phyloP scores from a whole-genome alignment of 345 rosid genomes.

The Sisymbrium irio region DNA sequence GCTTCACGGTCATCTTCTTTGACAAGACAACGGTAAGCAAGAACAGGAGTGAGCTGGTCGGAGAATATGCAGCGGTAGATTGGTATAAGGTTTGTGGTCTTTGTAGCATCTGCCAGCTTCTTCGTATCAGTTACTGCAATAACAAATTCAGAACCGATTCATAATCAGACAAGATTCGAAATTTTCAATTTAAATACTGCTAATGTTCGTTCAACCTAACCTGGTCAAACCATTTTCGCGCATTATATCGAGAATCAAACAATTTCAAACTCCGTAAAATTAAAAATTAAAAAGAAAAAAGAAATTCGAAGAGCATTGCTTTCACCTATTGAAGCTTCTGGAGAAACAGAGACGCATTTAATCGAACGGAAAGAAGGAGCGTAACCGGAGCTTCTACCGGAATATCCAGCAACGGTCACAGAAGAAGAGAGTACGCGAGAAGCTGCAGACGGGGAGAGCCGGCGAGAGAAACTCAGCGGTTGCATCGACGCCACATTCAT shows the following conservation, averaged over 20 bases:
- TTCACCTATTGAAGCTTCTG: conserved; percentile 40
- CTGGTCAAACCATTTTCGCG: conserved; percentile 13
- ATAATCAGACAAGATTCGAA: conserved; percentile 1
- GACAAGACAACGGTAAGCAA: conserved; percentile 89
- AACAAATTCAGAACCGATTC: not conserved
- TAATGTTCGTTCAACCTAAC: not conserved
- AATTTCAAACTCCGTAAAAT: conserved; percentile 18
- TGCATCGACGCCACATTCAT: conserved; percentile 38
- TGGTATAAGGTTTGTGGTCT: conserved; percentile 63
- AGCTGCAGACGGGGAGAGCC: conserved; percentile 13
- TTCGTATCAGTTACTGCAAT: conserved; percentile 43
- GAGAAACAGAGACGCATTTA: conserved; percentile 39
- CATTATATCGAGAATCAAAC: conserved; percentile 29
- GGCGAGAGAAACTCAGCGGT: conserved; percentile 29
- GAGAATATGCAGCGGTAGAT: conserved; percentile 69
- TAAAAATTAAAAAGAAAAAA: not conserved
- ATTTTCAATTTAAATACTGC: not conserved
- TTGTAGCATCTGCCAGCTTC: conserved; percentile 58
- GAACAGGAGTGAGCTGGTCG: conserved; percentile 85
- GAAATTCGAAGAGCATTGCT: not conserved
- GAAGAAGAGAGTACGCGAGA: conserved; percentile 22
- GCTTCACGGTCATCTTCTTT: conserved; percentile 78
- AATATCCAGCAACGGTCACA: conserved; percentile 24
- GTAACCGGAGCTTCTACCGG: conserved; percentile 19
- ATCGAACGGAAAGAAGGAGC: conserved; percentile 32